Evolutionary conservation across 2,329 filamentous ascomycete species (phyloP).

Genomic region (Leptographium procerum): DNA sequence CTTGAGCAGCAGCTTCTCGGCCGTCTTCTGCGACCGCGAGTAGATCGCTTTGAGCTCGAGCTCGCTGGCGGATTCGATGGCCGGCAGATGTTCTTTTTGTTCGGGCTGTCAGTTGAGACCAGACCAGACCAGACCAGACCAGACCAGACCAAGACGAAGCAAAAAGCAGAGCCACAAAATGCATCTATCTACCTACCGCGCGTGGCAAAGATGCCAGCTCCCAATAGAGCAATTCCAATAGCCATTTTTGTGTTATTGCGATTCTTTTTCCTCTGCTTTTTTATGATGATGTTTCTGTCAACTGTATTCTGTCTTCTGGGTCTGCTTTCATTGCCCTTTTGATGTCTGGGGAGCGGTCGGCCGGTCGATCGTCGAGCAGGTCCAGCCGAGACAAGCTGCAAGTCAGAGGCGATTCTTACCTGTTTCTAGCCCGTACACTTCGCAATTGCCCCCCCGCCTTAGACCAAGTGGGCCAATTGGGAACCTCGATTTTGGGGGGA

Average conservation of each 20-base stretch:
- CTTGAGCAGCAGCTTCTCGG: slow-evolving; percentile 30
- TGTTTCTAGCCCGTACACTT: too few species aligned
- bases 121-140: too few species aligned
- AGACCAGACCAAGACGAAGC: too few species aligned
- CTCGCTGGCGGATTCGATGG: slow-evolving; percentile 38
- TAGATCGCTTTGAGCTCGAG: slow-evolving; percentile 54
- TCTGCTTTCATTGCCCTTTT: neutral
- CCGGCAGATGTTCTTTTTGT: slow-evolving; percentile 34
- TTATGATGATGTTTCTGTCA: neutral
- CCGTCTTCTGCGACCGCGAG: slow-evolving; percentile 49
- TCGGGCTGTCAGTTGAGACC: too few species aligned
- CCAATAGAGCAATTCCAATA: slow-evolving; percentile 21
- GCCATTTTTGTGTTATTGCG: slow-evolving; percentile 1
- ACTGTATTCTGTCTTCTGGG: neutral
- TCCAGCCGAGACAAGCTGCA: neutral
- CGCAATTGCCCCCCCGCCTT: too few species aligned
- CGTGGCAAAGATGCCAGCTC: slow-evolving; percentile 24
- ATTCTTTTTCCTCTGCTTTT: neutral
- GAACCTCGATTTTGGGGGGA: too few species aligned
- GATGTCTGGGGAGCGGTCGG: too few species aligned
- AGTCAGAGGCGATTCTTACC: neutral
- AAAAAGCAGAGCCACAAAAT: too few species aligned
- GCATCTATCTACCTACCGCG: slow-evolving; percentile 15
- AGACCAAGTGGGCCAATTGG: too few species aligned
- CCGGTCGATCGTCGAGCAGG: neutral